These are phyloP conservation scores for Sporothrix brunneoviolacea DNA, from an alignment of 2,329 filamentous ascomycete genomes.

Conservation along the genomic window DNA sequence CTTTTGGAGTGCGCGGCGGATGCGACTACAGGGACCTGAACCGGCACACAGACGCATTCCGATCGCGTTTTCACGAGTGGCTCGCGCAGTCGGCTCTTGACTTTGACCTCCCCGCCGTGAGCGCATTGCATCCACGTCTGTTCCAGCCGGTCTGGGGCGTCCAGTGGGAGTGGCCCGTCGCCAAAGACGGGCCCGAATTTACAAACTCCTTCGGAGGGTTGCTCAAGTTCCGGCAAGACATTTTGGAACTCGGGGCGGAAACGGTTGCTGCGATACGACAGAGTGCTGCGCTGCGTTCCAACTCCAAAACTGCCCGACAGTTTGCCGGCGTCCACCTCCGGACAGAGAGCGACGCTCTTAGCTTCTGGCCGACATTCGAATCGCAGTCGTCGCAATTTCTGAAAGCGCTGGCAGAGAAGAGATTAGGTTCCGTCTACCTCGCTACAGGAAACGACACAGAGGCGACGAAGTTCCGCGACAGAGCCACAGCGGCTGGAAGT, in stretches of 20 bases:
- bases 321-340: conserved; percentile 40
- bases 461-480: conserved; percentile 30
- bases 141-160: conserved; percentile 39
- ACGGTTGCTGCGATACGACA: conserved; percentile 30
- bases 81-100: conserved; percentile 25
- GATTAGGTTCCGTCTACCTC: conserved; percentile 36
- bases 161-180: conserved; percentile 40
- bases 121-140: conserved; percentile 27
- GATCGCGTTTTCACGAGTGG: conserved; percentile 28
- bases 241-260: conserved; percentile 34
- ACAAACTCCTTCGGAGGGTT: conserved; percentile 36
- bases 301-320: no score
- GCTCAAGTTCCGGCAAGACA: conserved; percentile 35
- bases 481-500: conserved; percentile 19
- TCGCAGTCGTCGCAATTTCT: conserved; percentile 36
- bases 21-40: conserved; percentile 36
- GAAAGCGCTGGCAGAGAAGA: conserved; percentile 24
- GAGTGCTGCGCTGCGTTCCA: conserved; percentile 23
- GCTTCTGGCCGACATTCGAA: conserved; percentile 39
- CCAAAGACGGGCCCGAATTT: conserved; percentile 41
- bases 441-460: conserved; percentile 40
- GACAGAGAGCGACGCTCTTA: conserved; percentile 40
- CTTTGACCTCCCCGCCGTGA: conserved; percentile 18
- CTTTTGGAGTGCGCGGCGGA: conserved; percentile 32
- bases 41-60: conserved; percentile 34